phyloP scores from a whole-genome alignment of 2,329 filamentous ascomycete genomes.

The Pseudogymnoascus destructans region DNA sequence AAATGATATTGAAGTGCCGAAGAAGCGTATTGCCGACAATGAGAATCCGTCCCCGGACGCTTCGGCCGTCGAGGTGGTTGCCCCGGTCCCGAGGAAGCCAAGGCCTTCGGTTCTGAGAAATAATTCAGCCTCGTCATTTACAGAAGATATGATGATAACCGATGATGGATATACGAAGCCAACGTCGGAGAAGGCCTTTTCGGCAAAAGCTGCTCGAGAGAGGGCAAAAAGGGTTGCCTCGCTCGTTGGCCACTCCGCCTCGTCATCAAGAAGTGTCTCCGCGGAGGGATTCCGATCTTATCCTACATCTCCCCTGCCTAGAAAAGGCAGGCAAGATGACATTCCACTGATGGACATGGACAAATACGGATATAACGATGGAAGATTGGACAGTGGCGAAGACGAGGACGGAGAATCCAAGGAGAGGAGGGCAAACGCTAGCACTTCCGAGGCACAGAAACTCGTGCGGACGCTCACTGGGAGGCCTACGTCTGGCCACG shows the following conservation, averaged over 20 bases:
- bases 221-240: constrained; percentile 23
- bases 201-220: constrained; percentile 24
- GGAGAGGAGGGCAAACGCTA: constrained; percentile 15
- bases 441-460: constrained; percentile 31
- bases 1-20: constrained; percentile 5
- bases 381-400: constrained; percentile 19
- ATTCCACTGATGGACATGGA: constrained; percentile 24
- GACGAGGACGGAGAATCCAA: constrained; percentile 13
- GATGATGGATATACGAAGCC: constrained; percentile 14
- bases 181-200: constrained; percentile 22
- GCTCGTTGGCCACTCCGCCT: constrained; percentile 24
- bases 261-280: constrained; percentile 23
- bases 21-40: neutral
- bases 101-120: constrained; percentile 22
- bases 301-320: neutral
- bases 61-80: neutral
- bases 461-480: constrained; percentile 31
- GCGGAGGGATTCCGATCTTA: constrained; percentile 14
- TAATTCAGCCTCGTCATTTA: constrained; percentile 15
- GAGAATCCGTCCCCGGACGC: constrained; percentile 17
- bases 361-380: constrained; percentile 20
- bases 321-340: constrained; percentile 13
- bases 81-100: constrained; percentile 10
- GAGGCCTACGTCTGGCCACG: constrained; percentile 17
- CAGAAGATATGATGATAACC: constrained; percentile 9